Evolutionary conservation across 2,329 filamentous ascomycete species (phyloP).

Genomic region (Calonectria pteridis): DNA sequence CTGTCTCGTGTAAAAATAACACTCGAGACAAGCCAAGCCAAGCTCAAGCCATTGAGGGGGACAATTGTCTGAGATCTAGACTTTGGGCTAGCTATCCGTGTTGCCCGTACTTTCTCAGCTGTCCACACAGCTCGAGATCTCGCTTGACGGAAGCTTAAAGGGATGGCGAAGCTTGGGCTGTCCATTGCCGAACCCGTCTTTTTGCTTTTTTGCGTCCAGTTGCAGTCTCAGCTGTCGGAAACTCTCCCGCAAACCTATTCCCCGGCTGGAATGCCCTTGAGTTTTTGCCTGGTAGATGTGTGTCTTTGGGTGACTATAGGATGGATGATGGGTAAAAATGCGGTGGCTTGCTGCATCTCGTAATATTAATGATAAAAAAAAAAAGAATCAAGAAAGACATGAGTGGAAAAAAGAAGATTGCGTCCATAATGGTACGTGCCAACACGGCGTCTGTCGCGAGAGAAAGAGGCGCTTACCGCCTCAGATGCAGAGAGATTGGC

Average conservation of each 20-base stretch:
- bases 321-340: not conserved
- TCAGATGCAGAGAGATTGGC: not conserved
- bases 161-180: not conserved
- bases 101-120: not conserved
- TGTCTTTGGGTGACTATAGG: not conserved
- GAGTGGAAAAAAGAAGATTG: not conserved
- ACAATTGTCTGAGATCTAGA: not conserved
- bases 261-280: constrained; percentile 8
- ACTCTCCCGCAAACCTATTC: constrained; percentile 8
- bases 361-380: not conserved
- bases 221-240: constrained; percentile 1
- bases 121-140: not conserved
- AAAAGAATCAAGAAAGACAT: too few species aligned
- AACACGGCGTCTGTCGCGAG: not conserved
- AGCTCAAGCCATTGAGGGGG: not conserved
- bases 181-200: not conserved
- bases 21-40: not conserved
- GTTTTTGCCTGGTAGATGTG: not conserved
- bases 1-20: not conserved
- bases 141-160: not conserved
- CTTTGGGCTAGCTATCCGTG: not conserved
- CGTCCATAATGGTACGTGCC: not conserved
- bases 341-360: not conserved
- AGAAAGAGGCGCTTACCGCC: not conserved
- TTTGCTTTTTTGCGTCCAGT: not conserved